phyloP scores from a whole-genome alignment of 1,139 yeast genomes.

The Hyphopichia wangnamkhiaoensis region DNA sequence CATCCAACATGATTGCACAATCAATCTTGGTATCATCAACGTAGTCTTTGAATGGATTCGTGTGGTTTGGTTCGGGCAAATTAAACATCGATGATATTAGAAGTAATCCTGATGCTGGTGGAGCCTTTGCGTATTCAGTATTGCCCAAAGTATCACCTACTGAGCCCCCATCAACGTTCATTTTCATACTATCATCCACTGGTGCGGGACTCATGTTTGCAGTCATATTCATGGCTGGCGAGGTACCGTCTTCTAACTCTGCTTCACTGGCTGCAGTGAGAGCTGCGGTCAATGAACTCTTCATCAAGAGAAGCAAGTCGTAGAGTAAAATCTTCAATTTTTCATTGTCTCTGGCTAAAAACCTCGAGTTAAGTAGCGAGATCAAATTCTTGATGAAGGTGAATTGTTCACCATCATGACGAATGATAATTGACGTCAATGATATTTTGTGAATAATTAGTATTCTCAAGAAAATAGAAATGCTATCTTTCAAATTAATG shows the following conservation, averaged over 20 bases:
- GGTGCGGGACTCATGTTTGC: conserved; percentile 6
- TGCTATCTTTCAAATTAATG: conserved; percentile 17
- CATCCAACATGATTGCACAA: conserved; percentile 34
- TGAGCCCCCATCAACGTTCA: conserved; percentile 4
- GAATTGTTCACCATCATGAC: conserved; percentile 34
- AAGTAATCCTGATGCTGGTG: conserved; percentile 3
- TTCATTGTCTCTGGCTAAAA: conserved; percentile 41
- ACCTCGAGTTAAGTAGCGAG: conserved; percentile 43
- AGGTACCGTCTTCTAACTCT: conserved; percentile 12
- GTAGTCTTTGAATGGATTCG: conserved; percentile 26
- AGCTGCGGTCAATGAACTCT: conserved; percentile 33
- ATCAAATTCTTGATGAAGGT: conserved; percentile 47
- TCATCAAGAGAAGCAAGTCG: conserved; percentile 62
- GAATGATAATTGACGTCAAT: conserved; percentile 32
- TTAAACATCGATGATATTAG: conserved; percentile 26
- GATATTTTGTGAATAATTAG: conserved; percentile 58
- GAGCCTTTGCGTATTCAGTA: conserved; percentile 1
- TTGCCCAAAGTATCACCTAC: neutral
- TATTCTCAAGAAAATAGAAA: conserved; percentile 53
- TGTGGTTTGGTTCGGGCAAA: conserved; percentile 35
- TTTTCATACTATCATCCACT: conserved; percentile 6
- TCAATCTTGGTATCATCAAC: conserved; percentile 21
- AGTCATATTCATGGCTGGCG: conserved; percentile 11
- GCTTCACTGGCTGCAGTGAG: conserved; percentile 15
- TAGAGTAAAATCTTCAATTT: conserved; percentile 60